Percentiles rank a stretch among this genome's conserved stretches.
These are phyloP conservation scores for Phialocephala sp. DNA, from an alignment of 2,329 filamentous ascomycete species.

Conservation along the genomic window DNA sequence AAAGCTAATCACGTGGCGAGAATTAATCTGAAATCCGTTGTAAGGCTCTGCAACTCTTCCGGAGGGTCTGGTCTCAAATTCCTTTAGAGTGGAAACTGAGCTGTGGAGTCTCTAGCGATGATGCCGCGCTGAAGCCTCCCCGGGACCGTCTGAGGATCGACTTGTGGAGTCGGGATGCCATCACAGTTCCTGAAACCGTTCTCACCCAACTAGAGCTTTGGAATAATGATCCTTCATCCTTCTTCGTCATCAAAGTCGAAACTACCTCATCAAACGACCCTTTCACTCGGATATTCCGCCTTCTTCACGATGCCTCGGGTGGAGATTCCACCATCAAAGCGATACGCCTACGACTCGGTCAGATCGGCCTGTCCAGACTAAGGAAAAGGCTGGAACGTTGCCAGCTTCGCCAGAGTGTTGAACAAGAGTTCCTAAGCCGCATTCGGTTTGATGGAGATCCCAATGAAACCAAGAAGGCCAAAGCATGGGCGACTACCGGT, in stretches of 20 bases:
- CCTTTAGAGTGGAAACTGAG: background rate
- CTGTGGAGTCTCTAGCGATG: no score
- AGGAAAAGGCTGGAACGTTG: background rate
- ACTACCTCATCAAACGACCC: background rate
- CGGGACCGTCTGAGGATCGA: background rate
- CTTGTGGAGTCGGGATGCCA: background rate
- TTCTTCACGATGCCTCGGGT: background rate
- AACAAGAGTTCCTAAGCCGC: background rate
- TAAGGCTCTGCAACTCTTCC: background rate
- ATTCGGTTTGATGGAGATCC: background rate
- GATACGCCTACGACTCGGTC: constrained; percentile 4
- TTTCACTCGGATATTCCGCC: background rate
- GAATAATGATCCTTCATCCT: background rate
- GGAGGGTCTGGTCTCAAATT: background rate
- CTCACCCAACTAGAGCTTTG: background rate
- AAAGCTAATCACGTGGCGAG: background rate
- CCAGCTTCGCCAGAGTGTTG: background rate
- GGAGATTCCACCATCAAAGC: background rate
- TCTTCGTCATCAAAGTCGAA: background rate
- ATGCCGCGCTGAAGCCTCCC: no score
- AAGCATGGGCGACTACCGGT: background rate
- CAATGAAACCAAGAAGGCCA: background rate
- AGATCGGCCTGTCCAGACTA: background rate
- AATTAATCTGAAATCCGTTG: constrained; percentile 1
- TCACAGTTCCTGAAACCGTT: background rate